Evolutionary conservation across 176 grass and related monocot genomes (phyloP), one percentile per base, ranked within the genome.

Genomic region (Aechmea fasciata): DNA sequence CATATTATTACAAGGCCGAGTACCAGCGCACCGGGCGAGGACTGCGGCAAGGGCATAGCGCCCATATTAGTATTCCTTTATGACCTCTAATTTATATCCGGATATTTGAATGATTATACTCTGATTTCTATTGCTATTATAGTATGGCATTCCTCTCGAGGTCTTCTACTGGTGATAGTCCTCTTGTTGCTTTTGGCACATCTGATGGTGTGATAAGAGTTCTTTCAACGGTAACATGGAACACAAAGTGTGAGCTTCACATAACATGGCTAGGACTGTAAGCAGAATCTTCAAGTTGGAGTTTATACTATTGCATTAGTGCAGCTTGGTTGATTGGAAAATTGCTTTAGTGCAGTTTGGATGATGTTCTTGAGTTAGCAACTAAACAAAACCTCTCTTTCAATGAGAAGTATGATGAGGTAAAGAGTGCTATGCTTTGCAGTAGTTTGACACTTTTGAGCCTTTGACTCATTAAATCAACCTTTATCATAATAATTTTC

Each of bases 191-290:
- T 47, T 99, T 99, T 71, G 94, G 90, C 63, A 50, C 77, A 72
- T 99, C 94, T 59, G 94, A 99, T 90, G 94, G 94, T 6, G 89
- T 99, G 26, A 99, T 99, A 75, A 93, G 94, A 88, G 94, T 99
- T 69, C 84, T 99, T 59, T 99, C 94, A 51, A 99, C 93, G 94
- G 80, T 99, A 79, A 99, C 90, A 67, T 93, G 94, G 94, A 99
- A 99, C n/a, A n/a, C n/a, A n/a, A n/a, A n/a, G n/a, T n/a, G n/a
- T n/a, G n/a, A n/a, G n/a, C n/a, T n/a, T n/a, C n/a, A n/a, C n/a
- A n/a, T n/a, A n/a, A n/a, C n/a, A n/a, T n/a, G n/a, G n/a, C n/a
- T n/a, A n/a, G n/a, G n/a, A n/a, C n/a, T n/a, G n/a, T n/a, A n/a
- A n/a, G n/a, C n/a, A n/a, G n/a, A n/a, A n/a, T n/a, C n/a, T n/a